A percentile compares a stretch with the other conserved stretches of the same genome.
Conservation (phyloP, 2,329 filamentous ascomycete genomes). For the Fusarium paranaense region DNA sequence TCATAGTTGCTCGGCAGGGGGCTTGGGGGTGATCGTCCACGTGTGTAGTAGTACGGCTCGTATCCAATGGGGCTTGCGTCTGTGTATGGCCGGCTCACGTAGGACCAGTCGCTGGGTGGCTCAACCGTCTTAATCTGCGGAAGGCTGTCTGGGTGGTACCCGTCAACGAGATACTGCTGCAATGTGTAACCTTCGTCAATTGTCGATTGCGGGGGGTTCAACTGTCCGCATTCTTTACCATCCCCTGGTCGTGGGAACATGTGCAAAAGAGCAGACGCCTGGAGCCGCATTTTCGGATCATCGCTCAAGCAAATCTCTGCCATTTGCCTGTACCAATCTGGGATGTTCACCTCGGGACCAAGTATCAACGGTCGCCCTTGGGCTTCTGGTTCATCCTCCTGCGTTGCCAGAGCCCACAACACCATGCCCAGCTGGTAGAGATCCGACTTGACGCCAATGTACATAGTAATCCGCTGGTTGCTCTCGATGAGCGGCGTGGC, state of each 20-base stretch:
- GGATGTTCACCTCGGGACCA: conserved; percentile 71
- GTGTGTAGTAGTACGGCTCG: conserved; percentile 59
- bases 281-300: conserved; percentile 76
- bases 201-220: conserved; percentile 50
- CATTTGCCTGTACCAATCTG: conserved; percentile 81
- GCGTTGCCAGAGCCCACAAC: conserved; percentile 88
- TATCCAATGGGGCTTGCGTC: conserved; percentile 50
- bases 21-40: conserved; percentile 67
- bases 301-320: conserved; percentile 82
- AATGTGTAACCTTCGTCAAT: conserved; percentile 55
- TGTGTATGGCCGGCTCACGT: conserved; percentile 52
- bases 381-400: conserved; percentile 90
- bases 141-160: conserved; percentile 48
- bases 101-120: conserved; percentile 58
- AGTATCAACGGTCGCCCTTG: conserved; percentile 77
- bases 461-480: conserved; percentile 93
- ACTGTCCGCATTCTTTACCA: conserved; percentile 20
- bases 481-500: conserved; percentile 86
- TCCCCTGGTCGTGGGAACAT: conserved; percentile 68
- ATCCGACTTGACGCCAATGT: conserved; percentile 98
- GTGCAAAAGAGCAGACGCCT: conserved; percentile 77
- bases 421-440: conserved; percentile 98
- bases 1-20: conserved; percentile 59
- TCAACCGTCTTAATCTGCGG: conserved; percentile 55
- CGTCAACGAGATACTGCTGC: conserved; percentile 54